Conservation (phyloP, 1,139 yeast genomes). For the Geotrichum macrosporum region DNA sequence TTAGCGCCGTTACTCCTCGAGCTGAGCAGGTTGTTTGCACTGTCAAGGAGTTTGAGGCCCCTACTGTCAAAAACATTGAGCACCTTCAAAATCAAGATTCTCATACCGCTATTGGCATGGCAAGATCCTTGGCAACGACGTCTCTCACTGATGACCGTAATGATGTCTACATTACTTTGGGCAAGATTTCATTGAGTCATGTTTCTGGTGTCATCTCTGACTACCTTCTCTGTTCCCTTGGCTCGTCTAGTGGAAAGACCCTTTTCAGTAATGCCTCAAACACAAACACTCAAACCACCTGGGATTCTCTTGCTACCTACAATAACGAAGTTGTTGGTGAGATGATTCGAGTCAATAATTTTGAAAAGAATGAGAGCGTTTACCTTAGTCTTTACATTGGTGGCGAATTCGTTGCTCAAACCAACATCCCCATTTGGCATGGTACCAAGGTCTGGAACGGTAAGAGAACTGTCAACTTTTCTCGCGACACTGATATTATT, state of each 20-base stretch:
- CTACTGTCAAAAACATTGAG: constrained; percentile 42
- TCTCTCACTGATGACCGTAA: constrained; percentile 31
- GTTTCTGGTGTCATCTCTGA: constrained; percentile 26
- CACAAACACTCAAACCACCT: constrained; percentile 49
- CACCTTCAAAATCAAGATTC: constrained; percentile 41
- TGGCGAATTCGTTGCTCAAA: constrained; percentile 59
- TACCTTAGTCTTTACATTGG: constrained; percentile 58
- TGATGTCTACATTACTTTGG: constrained; percentile 33
- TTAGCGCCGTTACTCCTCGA: constrained; percentile 61
- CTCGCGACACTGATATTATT: constrained; percentile 27
- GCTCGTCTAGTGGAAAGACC: constrained; percentile 30
- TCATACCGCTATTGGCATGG: constrained; percentile 31
- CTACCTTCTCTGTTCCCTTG: constrained; percentile 27
- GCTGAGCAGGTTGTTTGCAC: constrained; percentile 69
- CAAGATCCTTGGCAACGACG: constrained; percentile 30
- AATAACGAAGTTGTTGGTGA: constrained; percentile 75
- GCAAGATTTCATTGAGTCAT: constrained; percentile 28
- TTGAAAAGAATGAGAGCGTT: constrained; percentile 54
- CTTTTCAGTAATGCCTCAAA: constrained; percentile 59
- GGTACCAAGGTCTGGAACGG: constrained; percentile 31
- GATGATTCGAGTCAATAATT: constrained; percentile 55
- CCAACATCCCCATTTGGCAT: constrained; percentile 36
- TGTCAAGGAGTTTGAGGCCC: constrained; percentile 68
- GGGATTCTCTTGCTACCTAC: constrained; percentile 77
- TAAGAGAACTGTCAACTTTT: constrained; percentile 28